Evolutionary conservation across 345 rosid species (phyloP).

Genomic region (Salix suchowensis): DNA sequence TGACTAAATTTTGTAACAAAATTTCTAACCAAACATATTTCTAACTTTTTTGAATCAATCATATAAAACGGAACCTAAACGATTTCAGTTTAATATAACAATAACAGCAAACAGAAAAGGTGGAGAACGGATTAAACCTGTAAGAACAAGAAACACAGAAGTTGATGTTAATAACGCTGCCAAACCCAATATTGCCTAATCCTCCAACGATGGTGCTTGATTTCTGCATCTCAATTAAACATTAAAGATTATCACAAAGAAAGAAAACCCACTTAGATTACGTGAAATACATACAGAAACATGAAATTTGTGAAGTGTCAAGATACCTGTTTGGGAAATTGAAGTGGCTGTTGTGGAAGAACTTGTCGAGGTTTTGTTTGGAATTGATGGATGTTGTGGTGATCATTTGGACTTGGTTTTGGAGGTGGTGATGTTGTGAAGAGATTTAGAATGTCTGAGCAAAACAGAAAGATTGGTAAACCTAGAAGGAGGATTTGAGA

Average conservation of each 20-base stretch:
- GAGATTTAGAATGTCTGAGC: constrained; percentile 20
- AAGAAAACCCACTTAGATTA: too few species aligned
- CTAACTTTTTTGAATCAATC: too few species aligned
- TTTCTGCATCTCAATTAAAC: constrained; percentile 19
- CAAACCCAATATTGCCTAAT: constrained; percentile 21
- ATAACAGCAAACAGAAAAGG: not conserved
- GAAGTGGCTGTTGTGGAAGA: constrained; percentile 7
- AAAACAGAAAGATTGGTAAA: constrained; percentile 27
- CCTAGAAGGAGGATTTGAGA: constrained; percentile 25
- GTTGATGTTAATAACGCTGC: constrained; percentile 21
- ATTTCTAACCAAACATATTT: too few species aligned
- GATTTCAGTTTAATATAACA: too few species aligned
- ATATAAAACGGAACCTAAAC: too few species aligned
- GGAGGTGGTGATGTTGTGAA: constrained; percentile 20
- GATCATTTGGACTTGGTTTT: constrained; percentile 1
- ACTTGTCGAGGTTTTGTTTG: constrained; percentile 7
- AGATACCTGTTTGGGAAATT: constrained; percentile 18
- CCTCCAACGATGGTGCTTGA: constrained; percentile 8
- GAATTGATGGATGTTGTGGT: not conserved
- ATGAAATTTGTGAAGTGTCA: not conserved
- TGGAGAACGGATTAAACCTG: constrained; percentile 13
- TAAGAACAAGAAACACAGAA: constrained; percentile 37
- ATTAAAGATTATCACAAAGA: not conserved
- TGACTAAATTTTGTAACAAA: too few species aligned
- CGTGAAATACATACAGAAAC: not conserved